phyloP scores from a whole-genome alignment of 1,284 basidiomycete genomes.

The Gastroboletus turbinatus region DNA sequence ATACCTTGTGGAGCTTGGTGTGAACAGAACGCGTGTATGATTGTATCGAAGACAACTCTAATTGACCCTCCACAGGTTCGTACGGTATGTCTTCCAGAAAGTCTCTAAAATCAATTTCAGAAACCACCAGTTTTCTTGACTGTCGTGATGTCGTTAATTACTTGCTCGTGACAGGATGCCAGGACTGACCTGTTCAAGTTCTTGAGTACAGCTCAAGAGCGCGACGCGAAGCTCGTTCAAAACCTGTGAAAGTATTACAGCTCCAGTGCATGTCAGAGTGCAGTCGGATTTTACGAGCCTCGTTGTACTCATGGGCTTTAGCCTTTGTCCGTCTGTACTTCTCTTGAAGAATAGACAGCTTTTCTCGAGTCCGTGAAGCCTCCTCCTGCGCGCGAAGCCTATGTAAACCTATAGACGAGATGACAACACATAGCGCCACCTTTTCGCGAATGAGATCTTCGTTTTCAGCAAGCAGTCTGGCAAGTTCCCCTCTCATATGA shows the following conservation, averaged over 20 bases:
- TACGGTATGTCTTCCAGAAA: conserved; percentile 9
- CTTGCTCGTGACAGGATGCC: neutral
- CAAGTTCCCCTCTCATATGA: conserved; percentile 10
- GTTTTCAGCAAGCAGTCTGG: conserved; percentile 15
- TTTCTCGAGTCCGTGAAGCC: conserved; percentile 7
- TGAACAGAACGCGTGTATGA: neutral
- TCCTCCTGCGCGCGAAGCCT: conserved; percentile 10
- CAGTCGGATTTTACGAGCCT: conserved; percentile 18
- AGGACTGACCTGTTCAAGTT: conserved; percentile 25
- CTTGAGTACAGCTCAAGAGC: conserved; percentile 15
- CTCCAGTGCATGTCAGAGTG: neutral
- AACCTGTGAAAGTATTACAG: conserved; percentile 16
- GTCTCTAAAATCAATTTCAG: conserved; percentile 19
- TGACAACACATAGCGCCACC: conserved; percentile 4
- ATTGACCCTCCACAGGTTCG: conserved; percentile 16
- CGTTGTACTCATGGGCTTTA: conserved; percentile 11
- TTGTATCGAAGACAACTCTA: conserved; percentile 12
- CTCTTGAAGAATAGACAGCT: conserved; percentile 15
- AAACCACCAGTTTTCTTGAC: conserved; percentile 10
- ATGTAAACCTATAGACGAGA: neutral
- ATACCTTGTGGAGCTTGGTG: conserved; percentile 20
- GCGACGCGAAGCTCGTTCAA: conserved; percentile 18
- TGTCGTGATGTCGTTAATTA: conserved; percentile 1
- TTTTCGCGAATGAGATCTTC: conserved; percentile 19
- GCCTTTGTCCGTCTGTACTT: conserved; percentile 28